phyloP scores from a whole-genome alignment of 2,329 filamentous ascomycete species.

The Aureobasidium vineae region DNA sequence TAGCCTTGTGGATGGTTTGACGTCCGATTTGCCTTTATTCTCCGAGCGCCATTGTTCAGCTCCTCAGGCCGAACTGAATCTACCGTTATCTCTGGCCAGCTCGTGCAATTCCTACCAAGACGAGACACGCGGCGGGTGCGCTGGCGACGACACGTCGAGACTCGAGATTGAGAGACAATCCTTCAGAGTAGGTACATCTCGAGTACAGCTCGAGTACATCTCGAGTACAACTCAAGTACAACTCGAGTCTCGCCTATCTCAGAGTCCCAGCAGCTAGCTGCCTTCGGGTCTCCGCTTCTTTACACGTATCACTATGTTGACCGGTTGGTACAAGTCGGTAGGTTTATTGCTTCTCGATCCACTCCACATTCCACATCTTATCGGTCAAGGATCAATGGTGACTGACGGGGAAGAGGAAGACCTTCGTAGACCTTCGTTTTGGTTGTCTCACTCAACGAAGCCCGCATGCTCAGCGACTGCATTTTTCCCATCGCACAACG shows the following conservation, averaged over 20 bases:
- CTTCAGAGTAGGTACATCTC: background rate
- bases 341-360: constrained; percentile 17
- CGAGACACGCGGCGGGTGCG: background rate
- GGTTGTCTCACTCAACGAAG: constrained; percentile 12
- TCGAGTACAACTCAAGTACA: constrained; percentile 7
- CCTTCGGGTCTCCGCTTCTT: constrained; percentile 11
- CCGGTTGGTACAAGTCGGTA: background rate
- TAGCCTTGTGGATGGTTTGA: background rate
- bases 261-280: constrained; percentile 4
- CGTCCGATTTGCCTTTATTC: constrained; percentile 20
- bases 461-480: background rate
- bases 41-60: constrained; percentile 19
- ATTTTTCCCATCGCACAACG: background rate
- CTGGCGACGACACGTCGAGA: background rate
- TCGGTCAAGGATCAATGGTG: constrained; percentile 18
- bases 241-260: constrained; percentile 7
- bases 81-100: background rate
- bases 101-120: background rate
- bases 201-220: constrained; percentile 9
- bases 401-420: background rate
- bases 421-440: background rate
- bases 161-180: background rate
- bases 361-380: constrained; percentile 6
- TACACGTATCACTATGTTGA: background rate
- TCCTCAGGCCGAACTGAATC: background rate